Conservation (phyloP, 768 basidiomycete species). For the Pleurotus sapidus region DNA sequence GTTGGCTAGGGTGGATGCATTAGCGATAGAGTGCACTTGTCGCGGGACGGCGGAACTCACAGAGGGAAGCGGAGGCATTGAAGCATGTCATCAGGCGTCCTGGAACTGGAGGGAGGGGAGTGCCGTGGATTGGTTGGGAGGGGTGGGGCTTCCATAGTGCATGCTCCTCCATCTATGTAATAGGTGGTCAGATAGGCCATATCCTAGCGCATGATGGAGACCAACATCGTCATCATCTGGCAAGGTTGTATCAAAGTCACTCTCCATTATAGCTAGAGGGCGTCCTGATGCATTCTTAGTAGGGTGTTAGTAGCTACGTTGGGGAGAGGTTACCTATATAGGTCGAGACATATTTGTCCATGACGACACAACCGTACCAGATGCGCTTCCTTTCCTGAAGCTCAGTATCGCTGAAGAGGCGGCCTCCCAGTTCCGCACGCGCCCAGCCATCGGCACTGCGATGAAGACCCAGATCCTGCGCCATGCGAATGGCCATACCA, state of each 20-base stretch:
- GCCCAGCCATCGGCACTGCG: slow-evolving; percentile 79
- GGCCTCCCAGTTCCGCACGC: slow-evolving; percentile 49
- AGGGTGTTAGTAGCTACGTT: slow-evolving; percentile 6
- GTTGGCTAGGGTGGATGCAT: slow-evolving; percentile 42
- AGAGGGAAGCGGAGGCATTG: slow-evolving; percentile 68
- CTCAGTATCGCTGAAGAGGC: slow-evolving; percentile 58
- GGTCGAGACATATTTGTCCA: slow-evolving; percentile 78
- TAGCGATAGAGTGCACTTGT: not conserved
- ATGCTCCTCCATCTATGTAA: slow-evolving; percentile 56
- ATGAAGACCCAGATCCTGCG: slow-evolving; percentile 85
- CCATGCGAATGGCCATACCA: slow-evolving; percentile 92
- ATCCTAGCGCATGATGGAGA: not conserved
- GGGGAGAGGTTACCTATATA: slow-evolving; percentile 54
- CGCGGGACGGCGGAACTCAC: slow-evolving; percentile 37
- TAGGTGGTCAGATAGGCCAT: not conserved
- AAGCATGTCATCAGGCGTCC: slow-evolving; percentile 70
- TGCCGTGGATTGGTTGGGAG: slow-evolving; percentile 17
- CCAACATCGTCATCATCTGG: slow-evolving; percentile 60
- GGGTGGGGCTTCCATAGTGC: slow-evolving; percentile 46
- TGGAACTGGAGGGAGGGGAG: slow-evolving; percentile 24
- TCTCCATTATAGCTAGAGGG: slow-evolving; percentile 70
- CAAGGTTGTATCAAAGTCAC: slow-evolving; percentile 72
- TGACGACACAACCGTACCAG: slow-evolving; percentile 76
- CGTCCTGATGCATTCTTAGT: slow-evolving; percentile 38
- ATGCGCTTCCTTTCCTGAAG: slow-evolving; percentile 69